These are phyloP conservation scores for Thinopyrum obtusiflorum DNA, from an alignment of 202 grass and related monocot genomes.

Conservation along the genomic window DNA sequence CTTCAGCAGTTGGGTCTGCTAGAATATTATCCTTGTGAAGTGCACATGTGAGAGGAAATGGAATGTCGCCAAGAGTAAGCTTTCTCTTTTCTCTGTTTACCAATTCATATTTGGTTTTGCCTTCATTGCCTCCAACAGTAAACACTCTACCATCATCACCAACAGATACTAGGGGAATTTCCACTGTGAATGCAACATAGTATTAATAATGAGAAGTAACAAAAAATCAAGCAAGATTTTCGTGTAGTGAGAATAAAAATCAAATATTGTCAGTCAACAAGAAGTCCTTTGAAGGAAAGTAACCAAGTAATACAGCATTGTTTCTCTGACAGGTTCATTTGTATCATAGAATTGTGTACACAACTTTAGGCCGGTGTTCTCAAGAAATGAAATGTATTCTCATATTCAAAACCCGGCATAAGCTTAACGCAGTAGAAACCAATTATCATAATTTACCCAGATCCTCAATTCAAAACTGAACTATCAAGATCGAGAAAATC, in stretches of 20 bases:
- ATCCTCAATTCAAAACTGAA: neutral
- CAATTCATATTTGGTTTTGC: slow-evolving; percentile 63
- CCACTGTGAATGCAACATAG: slow-evolving; percentile 52
- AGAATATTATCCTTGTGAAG: slow-evolving; percentile 70
- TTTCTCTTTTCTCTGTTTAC: slow-evolving; percentile 95
- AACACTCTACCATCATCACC: slow-evolving; percentile 87
- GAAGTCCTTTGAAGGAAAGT: neutral
- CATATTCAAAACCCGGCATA: neutral
- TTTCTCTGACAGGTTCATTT: neutral
- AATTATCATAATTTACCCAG: neutral
- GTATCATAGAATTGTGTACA: neutral
- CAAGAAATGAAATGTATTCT: neutral
- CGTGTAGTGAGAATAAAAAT: neutral
- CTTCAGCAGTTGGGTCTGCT: slow-evolving; percentile 76
- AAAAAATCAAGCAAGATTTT: slow-evolving; percentile 2
- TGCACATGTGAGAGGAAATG: slow-evolving; percentile 77
- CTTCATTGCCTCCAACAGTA: slow-evolving; percentile 64
- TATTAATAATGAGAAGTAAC: neutral
- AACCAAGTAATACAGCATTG: neutral
- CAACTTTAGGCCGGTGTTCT: neutral
- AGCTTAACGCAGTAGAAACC: neutral
- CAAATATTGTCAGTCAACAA: neutral
- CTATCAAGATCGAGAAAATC: neutral
- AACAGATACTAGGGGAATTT: slow-evolving; percentile 94
- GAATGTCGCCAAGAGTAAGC: slow-evolving; percentile 48